Evolutionary conservation across 2,329 filamentous ascomycete genomes (phyloP).

Genomic region (Metarhizium robertsii): DNA sequence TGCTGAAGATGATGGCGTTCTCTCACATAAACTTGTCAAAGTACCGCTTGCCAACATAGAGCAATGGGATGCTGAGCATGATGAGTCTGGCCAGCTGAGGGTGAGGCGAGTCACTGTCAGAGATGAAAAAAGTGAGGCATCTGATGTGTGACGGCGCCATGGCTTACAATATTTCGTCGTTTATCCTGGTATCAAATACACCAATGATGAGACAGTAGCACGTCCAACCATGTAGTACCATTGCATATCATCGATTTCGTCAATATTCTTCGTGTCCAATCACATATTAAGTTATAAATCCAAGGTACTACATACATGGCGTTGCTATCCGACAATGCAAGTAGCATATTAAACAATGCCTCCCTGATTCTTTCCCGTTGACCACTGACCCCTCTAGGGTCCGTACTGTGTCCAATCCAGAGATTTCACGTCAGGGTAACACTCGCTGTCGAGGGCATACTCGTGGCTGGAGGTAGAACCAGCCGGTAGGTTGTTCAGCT

Average conservation of each 20-base stretch:
- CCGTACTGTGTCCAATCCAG: slow-evolving; percentile 27
- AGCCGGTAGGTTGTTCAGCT: slow-evolving; percentile 22
- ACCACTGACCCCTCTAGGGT: background rate
- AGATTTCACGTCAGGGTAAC: slow-evolving; percentile 27
- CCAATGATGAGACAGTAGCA: too few relatives aligned
- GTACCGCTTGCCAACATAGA: slow-evolving; percentile 40
- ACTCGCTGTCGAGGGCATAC: slow-evolving; percentile 23
- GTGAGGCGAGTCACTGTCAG: background rate
- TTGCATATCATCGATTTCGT: too few relatives aligned
- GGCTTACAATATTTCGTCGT: too few relatives aligned
- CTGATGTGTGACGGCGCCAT: background rate
- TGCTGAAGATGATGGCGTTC: slow-evolving; percentile 35
- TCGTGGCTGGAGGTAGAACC: slow-evolving; percentile 27
- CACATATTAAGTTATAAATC: background rate
- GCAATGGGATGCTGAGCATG: slow-evolving; percentile 48
- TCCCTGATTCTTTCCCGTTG: background rate
- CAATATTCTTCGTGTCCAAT: background rate
- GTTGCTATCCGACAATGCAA: too few relatives aligned
- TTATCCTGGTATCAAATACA: too few relatives aligned
- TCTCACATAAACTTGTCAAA: slow-evolving; percentile 39
- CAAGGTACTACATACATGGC: too few relatives aligned
- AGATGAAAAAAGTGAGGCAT: background rate
- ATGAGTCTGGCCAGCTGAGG: slow-evolving; percentile 3
- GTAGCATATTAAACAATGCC: too few relatives aligned
- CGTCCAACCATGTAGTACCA: too few relatives aligned